A percentile compares a stretch with the other conserved stretches of the same genome.
These are phyloP conservation scores for Fraxinus quadrangulata DNA, from an alignment of 257 asterid genomes.

Conservation along the genomic window DNA sequence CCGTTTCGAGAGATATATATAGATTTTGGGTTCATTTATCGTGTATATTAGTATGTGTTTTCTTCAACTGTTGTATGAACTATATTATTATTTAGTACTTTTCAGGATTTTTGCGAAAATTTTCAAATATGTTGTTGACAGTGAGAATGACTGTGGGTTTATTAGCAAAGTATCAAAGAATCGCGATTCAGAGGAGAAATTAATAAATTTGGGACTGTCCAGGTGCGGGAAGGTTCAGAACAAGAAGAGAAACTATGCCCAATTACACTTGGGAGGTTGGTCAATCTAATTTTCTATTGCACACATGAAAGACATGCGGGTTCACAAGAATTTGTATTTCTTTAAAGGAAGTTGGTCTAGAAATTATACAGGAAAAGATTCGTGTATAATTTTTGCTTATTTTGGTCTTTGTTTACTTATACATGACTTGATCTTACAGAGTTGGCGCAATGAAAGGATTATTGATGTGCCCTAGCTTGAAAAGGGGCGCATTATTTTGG, in stretches of 20 bases:
- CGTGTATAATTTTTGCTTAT: neutral
- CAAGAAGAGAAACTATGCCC: conserved; percentile 75
- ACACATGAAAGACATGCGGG: conserved; percentile 60
- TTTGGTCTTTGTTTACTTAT: neutral
- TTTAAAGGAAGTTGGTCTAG: conserved; percentile 49
- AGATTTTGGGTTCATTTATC: neutral
- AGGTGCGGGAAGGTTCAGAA: conserved; percentile 46
- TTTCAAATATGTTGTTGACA: too few relatives aligned
- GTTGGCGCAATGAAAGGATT: conserved; percentile 68
- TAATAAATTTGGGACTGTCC: conserved; percentile 21
- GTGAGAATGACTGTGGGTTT: conserved; percentile 26
- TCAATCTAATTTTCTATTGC: conserved; percentile 70
- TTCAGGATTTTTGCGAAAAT: neutral
- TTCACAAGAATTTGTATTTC: conserved; percentile 77
- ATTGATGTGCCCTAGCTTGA: conserved; percentile 40
- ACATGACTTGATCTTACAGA: conserved; percentile 41
- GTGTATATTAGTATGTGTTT: neutral
- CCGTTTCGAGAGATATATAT: too few relatives aligned
- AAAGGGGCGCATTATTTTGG: conserved; percentile 60
- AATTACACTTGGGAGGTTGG: conserved; percentile 68
- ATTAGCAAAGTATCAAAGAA: conserved; percentile 29
- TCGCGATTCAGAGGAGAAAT: conserved; percentile 26
- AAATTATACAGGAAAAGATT: neutral
- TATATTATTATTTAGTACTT: neutral
- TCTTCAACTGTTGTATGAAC: neutral